Evolutionary conservation across 495 filamentous ascomycete species (phyloP).

Genomic region (Tirmania nivea): DNA sequence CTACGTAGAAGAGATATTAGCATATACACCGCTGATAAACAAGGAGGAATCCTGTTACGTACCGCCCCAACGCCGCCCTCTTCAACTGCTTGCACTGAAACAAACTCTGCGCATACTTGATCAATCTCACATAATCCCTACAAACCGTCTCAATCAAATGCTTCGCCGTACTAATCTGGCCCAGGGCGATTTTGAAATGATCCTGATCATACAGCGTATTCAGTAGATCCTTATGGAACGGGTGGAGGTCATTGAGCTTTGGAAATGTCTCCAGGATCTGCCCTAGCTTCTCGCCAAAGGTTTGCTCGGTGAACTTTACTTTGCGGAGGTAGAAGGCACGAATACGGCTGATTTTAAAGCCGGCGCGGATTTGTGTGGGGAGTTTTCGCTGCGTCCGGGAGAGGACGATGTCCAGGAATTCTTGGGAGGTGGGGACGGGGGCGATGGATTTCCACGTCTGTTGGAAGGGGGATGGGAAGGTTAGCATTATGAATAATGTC

Average conservation of each 20-base stretch:
- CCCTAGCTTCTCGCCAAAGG: slow-evolving; percentile 80
- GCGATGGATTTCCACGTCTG: slow-evolving; percentile 44
- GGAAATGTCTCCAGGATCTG: slow-evolving; percentile 84
- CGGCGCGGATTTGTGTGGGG: slow-evolving; percentile 85
- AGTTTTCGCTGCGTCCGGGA: slow-evolving; percentile 83
- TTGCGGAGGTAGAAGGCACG: slow-evolving; percentile 90
- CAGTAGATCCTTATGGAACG: slow-evolving; percentile 78
- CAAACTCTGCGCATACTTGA: slow-evolving; percentile 89
- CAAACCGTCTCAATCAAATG: slow-evolving; percentile 89
- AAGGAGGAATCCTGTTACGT: neutral
- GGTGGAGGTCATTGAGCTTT: slow-evolving; percentile 83
- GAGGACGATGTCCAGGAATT: slow-evolving; percentile 93
- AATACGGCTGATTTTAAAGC: slow-evolving; percentile 93
- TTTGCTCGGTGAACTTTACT: slow-evolving; percentile 97
- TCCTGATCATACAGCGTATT: slow-evolving; percentile 88
- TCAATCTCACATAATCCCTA: slow-evolving; percentile 75
- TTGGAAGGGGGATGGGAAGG: neutral
- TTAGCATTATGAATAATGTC: no score
- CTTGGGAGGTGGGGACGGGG: slow-evolving; percentile 79
- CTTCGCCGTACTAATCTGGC: slow-evolving; percentile 87
- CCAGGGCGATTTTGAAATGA: slow-evolving; percentile 91
- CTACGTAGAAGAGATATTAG: slow-evolving; percentile 18
- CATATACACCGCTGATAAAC: neutral
- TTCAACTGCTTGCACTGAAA: slow-evolving; percentile 94
- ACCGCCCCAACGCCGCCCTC: slow-evolving; percentile 54